A percentile compares a stretch with the other conserved stretches of the same genome.
phyloP scores from a whole-genome alignment of 1,139 yeast species.

The Taphrina communis region DNA sequence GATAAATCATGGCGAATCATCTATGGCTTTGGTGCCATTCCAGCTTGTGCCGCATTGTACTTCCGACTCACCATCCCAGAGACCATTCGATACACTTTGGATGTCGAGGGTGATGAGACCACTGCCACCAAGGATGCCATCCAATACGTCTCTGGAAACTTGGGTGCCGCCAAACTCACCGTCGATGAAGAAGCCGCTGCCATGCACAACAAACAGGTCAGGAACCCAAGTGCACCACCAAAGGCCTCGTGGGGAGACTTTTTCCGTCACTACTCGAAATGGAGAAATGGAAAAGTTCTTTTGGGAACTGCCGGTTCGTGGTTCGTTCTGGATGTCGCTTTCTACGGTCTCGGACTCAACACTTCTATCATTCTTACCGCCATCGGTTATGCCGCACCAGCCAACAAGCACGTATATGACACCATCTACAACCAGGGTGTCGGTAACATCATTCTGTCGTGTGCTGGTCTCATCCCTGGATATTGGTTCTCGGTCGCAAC shows the following conservation, averaged over 20 bases:
- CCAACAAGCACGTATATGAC: constrained; percentile 63
- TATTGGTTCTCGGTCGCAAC: constrained; percentile 83
- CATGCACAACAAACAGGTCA: constrained; percentile 62
- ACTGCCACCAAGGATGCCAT: constrained; percentile 59
- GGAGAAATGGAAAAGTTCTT: constrained; percentile 85
- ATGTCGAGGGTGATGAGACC: constrained; percentile 62
- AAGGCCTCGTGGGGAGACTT: constrained; percentile 56
- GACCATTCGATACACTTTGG: constrained; percentile 87
- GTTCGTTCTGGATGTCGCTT: constrained; percentile 95
- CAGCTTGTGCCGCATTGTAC: constrained; percentile 80
- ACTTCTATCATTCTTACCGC: constrained; percentile 77
- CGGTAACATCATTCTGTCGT: constrained; percentile 75
- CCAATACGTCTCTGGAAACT: constrained; percentile 54
- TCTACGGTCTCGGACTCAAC: constrained; percentile 85
- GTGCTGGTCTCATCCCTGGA: constrained; percentile 93
- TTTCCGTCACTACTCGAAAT: constrained; percentile 73
- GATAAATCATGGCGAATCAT: constrained; percentile 95
- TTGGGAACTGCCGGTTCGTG: constrained; percentile 96
- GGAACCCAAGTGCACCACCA: constrained; percentile 57
- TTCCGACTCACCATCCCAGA: constrained; percentile 92
- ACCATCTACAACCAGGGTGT: constrained; percentile 64
- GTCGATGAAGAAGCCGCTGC: constrained; percentile 59
- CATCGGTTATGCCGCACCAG: constrained; percentile 77
- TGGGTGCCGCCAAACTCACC: constrained; percentile 40
- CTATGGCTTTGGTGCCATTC: constrained; percentile 86